These are phyloP conservation scores for Vitis labrusca DNA, from an alignment of 164 flowering plant species.

Conservation along the genomic window DNA sequence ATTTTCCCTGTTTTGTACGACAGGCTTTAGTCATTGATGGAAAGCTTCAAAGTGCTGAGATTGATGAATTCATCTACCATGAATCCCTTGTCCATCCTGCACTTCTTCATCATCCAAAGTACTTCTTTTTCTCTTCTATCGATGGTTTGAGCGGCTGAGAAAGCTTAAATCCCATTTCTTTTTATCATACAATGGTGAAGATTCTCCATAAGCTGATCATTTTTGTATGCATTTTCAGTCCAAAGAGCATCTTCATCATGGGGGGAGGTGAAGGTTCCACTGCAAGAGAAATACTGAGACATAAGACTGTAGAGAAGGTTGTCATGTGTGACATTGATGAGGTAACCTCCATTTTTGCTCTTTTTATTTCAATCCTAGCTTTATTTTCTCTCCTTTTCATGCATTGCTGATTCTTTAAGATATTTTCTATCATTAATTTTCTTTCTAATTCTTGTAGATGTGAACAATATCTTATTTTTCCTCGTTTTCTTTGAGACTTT, in stretches of 20 bases:
- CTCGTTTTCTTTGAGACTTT: no score
- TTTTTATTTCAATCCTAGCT: not conserved
- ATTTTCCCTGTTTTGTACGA: not conserved
- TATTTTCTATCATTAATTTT: no score
- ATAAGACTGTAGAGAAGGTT: conserved; percentile 60
- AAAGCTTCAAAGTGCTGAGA: conserved; percentile 95
- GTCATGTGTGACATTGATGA: conserved; percentile 95
- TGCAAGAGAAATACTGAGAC: conserved; percentile 82
- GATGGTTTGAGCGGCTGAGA: no score
- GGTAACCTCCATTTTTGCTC: conserved; percentile 32
- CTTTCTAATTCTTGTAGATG: no score
- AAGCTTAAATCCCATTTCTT: not conserved
- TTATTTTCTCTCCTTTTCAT: no score
- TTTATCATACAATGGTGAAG: no score
- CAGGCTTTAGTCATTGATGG: conserved; percentile 92
- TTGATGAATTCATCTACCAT: conserved; percentile 92
- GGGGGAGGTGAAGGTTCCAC: conserved; percentile 98
- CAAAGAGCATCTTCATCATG: conserved; percentile 74
- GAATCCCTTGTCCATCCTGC: conserved; percentile 94
- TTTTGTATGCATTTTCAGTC: conserved; percentile 34
- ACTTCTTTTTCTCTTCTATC: conserved; percentile 1
- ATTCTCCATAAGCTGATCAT: not conserved
- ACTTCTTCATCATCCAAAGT: conserved; percentile 79
- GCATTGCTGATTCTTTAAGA: no score
- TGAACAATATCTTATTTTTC: no score